These are phyloP conservation scores for Paracoccidioides brasiliensis DNA, from an alignment of 2,329 filamentous ascomycete genomes.

Conservation along the genomic window DNA sequence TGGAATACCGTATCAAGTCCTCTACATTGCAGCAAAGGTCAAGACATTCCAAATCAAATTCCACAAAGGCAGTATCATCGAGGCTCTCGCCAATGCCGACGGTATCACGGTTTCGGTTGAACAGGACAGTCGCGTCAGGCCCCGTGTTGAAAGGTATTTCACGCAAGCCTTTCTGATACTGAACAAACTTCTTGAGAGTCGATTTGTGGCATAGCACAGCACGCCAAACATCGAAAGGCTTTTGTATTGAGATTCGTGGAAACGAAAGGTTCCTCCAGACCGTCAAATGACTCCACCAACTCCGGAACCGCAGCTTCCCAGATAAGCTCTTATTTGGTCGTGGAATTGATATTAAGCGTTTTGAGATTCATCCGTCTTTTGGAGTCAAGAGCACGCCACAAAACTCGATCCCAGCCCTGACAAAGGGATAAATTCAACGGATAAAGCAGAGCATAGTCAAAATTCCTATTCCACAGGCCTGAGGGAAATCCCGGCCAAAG, in stretches of 20 bases:
- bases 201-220: background rate
- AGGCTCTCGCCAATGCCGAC: too few relatives aligned
- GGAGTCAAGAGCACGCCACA: background rate
- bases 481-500: background rate
- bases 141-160: too few relatives aligned
- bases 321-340: background rate
- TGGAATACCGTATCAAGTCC: background rate
- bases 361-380: background rate
- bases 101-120: background rate
- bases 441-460: background rate
- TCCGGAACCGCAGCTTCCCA: background rate
- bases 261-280: constrained; percentile 2
- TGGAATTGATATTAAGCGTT: background rate
- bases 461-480: background rate
- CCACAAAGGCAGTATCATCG: background rate
- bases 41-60: background rate
- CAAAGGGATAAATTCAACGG: background rate
- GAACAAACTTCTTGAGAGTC: background rate
- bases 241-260: background rate
- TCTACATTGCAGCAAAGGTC: background rate
- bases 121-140: background rate
- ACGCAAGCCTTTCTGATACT: background rate
- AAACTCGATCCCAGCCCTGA: background rate
- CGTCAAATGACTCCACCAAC: constrained; percentile 3
- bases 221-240: background rate